phyloP scores from a whole-genome alignment of 108 stramenopile species.

The Fragilaria radians region DNA sequence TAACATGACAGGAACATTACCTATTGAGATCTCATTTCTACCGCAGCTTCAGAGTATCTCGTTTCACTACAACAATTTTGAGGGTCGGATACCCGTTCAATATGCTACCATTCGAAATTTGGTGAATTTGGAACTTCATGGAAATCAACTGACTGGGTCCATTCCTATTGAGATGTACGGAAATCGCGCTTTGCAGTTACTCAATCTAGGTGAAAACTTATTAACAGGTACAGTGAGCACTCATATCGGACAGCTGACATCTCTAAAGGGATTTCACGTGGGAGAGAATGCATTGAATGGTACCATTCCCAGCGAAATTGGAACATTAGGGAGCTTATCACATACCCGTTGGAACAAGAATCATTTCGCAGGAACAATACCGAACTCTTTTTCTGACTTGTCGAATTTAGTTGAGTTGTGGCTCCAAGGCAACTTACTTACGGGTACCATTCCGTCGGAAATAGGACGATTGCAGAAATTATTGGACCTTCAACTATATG shows the following conservation, averaged over 20 bases:
- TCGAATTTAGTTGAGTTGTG: not conserved
- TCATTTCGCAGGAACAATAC: not conserved
- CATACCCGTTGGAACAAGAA: not conserved
- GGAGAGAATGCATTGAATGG: not conserved
- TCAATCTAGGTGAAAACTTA: not conserved
- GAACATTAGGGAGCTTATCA: not conserved
- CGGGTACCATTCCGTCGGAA: not conserved
- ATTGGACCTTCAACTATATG: not conserved
- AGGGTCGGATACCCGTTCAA: constrained; percentile 17
- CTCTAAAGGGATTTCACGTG: not conserved
- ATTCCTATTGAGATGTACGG: constrained; percentile 3
- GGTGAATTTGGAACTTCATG: not conserved
- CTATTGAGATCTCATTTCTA: constrained; percentile 17
- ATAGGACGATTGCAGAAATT: not conserved
- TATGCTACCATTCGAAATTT: not conserved
- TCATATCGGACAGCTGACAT: not conserved
- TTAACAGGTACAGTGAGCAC: not conserved
- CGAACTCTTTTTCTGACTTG: not conserved
- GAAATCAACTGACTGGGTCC: not conserved
- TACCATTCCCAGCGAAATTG: not conserved
- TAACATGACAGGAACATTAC: constrained; percentile 21
- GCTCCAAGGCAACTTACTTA: not conserved
- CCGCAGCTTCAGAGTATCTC: constrained; percentile 16
- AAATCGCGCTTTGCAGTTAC: not conserved
- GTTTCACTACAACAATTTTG: constrained; percentile 20